phyloP scores from a whole-genome alignment of 345 rosid species.

The Arabis alpina region DNA sequence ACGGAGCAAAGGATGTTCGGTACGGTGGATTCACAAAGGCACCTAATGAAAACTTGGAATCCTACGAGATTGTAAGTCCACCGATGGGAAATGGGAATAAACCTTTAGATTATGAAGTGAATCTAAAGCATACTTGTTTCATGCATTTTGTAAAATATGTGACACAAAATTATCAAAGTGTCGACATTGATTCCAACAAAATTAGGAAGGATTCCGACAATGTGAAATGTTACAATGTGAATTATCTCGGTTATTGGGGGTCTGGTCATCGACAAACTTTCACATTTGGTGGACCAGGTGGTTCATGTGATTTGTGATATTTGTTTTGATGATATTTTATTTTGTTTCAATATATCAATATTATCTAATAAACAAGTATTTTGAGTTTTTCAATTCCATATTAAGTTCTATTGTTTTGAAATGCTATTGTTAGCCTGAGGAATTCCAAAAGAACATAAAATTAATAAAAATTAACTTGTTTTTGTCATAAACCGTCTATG shows the following conservation, averaged over 20 bases:
- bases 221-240: background rate
- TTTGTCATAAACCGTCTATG: too few species aligned
- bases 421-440: too few species aligned
- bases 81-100: conserved; percentile 20
- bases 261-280: background rate
- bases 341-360: background rate
- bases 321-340: background rate
- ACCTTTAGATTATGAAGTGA: background rate
- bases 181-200: background rate
- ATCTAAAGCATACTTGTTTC: conserved; percentile 21
- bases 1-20: background rate
- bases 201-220: background rate
- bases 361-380: background rate
- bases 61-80: background rate
- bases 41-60: background rate
- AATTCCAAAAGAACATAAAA: too few species aligned
- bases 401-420: background rate
- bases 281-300: conserved; percentile 24
- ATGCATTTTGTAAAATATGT: conserved; percentile 10
- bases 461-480: too few species aligned
- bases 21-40: conserved; percentile 10
- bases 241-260: background rate
- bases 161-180: background rate
- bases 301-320: conserved; percentile 6
- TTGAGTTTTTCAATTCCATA: background rate